These are phyloP conservation scores for Lithospermum erythrorhizon DNA, from an alignment of 257 asterid genomes.

Conservation along the genomic window DNA sequence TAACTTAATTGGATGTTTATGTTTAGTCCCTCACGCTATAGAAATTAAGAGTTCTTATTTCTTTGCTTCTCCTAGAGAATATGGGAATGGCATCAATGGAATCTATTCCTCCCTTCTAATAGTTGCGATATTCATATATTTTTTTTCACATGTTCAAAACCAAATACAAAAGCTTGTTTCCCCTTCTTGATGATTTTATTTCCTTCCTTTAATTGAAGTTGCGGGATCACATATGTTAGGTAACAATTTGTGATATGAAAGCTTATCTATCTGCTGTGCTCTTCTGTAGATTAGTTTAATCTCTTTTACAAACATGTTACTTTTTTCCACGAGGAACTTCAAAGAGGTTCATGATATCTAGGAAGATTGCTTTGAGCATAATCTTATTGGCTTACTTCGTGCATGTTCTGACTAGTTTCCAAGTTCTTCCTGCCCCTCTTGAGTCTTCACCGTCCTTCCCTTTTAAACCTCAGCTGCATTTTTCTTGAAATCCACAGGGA, in stretches of 20 bases:
- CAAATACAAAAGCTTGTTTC: no score
- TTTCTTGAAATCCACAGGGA: conserved; percentile 51
- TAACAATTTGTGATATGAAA: background rate
- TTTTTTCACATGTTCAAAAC: no score
- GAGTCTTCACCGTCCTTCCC: background rate
- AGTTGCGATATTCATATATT: background rate
- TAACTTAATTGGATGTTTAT: conserved; percentile 8
- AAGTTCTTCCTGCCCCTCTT: background rate
- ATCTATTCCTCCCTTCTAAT: background rate
- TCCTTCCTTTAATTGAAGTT: background rate
- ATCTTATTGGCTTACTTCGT: background rate
- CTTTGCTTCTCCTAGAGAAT: background rate
- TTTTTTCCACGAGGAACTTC: background rate
- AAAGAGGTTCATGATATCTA: background rate
- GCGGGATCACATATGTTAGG: background rate
- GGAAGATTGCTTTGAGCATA: background rate
- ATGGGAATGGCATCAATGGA: no score
- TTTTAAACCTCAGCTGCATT: conserved; percentile 1
- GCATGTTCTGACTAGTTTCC: background rate
- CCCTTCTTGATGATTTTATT: no score
- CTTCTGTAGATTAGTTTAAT: background rate
- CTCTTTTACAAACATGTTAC: background rate
- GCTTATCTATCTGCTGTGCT: background rate
- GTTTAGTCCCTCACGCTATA: conserved; percentile 3
- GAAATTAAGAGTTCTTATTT: background rate